Conservation (phyloP, 2,329 filamentous ascomycete species). For the Ophiosphaerella narmari region DNA sequence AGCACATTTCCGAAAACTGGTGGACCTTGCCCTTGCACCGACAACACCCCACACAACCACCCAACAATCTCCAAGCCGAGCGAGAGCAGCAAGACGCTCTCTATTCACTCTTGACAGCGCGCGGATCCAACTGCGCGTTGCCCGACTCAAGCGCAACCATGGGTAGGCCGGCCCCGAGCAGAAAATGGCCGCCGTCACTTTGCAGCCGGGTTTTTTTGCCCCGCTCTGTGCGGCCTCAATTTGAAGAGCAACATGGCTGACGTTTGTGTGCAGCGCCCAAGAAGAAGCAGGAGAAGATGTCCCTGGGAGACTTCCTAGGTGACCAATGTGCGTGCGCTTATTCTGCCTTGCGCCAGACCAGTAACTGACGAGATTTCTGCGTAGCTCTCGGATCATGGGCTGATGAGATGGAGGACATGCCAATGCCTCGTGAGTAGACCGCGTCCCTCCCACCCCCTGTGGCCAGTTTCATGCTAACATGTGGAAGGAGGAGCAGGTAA, state of each 20-base stretch:
- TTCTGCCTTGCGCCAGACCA: conserved; percentile 17
- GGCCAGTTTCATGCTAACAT: conserved; percentile 22
- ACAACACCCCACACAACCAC: conserved; percentile 29
- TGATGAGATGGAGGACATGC: conserved; percentile 93
- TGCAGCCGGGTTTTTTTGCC: conserved; percentile 32
- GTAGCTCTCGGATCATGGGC: conserved; percentile 89
- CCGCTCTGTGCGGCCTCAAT: conserved; percentile 23
- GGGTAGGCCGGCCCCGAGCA: conserved; percentile 48
- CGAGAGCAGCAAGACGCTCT: conserved; percentile 38
- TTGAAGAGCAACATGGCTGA: conserved; percentile 49
- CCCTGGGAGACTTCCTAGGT: conserved; percentile 91
- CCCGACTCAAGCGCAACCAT: conserved; percentile 62
- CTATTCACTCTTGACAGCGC: conserved; percentile 39
- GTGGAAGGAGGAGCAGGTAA: conserved; percentile 36
- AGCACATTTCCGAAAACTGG: conserved; percentile 16
- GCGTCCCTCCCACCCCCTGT: conserved; percentile 16
- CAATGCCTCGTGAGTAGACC: conserved; percentile 67
- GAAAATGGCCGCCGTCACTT: conserved; percentile 25
- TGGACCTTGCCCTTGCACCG: conserved; percentile 24
- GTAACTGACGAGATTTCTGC: conserved; percentile 29
- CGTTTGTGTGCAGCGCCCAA: conserved; percentile 71
- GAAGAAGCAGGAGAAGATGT: conserved; percentile 96
- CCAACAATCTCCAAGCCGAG: conserved; percentile 20
- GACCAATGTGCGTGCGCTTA: conserved; percentile 74
- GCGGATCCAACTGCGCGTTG: conserved; percentile 44